These are phyloP conservation scores for Diaporthe destruens DNA, from an alignment of 2,329 filamentous ascomycete species.

Conservation along the genomic window DNA sequence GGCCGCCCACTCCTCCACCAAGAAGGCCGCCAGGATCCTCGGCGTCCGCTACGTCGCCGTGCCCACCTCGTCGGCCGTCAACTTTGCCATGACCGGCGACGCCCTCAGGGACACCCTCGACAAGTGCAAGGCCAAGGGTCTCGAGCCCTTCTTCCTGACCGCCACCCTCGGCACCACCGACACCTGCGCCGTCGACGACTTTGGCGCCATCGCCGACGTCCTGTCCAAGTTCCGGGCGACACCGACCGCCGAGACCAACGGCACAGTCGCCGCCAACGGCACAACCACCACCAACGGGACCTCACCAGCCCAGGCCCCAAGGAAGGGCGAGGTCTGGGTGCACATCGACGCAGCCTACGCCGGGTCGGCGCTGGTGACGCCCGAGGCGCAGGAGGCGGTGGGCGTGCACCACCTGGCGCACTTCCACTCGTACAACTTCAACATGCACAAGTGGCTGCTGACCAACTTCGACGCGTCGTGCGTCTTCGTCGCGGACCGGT, in stretches of 20 bases:
- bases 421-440: slow-evolving; percentile 93
- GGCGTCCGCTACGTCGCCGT: slow-evolving; percentile 85
- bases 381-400: slow-evolving; percentile 73
- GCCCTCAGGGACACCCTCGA: slow-evolving; percentile 73
- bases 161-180: slow-evolving; percentile 88
- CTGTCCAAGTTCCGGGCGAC: slow-evolving; percentile 52
- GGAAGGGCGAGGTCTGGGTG: slow-evolving; percentile 78
- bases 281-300: neutral
- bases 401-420: slow-evolving; percentile 68
- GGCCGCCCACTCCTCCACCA: slow-evolving; percentile 84
- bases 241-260: slow-evolving; percentile 37
- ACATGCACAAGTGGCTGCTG: slow-evolving; percentile 98
- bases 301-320: slow-evolving; percentile 32
- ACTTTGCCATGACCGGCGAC: slow-evolving; percentile 77
- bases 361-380: slow-evolving; percentile 84
- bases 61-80: slow-evolving; percentile 70
- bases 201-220: slow-evolving; percentile 72
- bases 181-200: slow-evolving; percentile 88
- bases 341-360: slow-evolving; percentile 96
- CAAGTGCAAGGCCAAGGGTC: slow-evolving; percentile 74
- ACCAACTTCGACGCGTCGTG: slow-evolving; percentile 91
- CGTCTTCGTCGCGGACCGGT: slow-evolving; percentile 81
- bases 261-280: neutral
- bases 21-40: slow-evolving; percentile 88
- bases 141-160: slow-evolving; percentile 89